phyloP scores from a whole-genome alignment of 2,329 filamentous ascomycete genomes.

The Fusarium sp. region DNA sequence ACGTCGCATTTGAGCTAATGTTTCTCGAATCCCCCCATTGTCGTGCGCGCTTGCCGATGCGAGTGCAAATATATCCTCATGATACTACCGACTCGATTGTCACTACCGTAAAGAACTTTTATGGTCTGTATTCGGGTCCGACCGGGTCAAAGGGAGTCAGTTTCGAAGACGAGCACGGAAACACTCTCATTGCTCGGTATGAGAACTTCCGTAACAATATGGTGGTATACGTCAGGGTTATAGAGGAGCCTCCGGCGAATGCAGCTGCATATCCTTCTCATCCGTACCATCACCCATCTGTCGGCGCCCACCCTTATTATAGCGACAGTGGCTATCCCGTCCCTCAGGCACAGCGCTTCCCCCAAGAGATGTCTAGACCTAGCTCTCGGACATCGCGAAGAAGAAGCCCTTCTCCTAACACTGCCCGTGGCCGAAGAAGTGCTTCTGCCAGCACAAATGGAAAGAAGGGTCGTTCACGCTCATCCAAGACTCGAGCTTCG shows the following conservation, averaged over 20 bases:
- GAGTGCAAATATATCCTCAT: constrained; percentile 92
- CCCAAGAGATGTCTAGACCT: constrained; percentile 74
- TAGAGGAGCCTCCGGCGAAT: constrained; percentile 68
- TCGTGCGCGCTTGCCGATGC: constrained; percentile 83
- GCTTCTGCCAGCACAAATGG: constrained; percentile 72
- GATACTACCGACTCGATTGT: constrained; percentile 98
- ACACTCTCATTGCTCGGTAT: constrained; percentile 93
- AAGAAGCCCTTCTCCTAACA: constrained; percentile 82
- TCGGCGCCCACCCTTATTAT: constrained; percentile 65
- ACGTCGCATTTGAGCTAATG: constrained; percentile 83
- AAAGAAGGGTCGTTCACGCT: constrained; percentile 78
- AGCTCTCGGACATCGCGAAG: constrained; percentile 78
- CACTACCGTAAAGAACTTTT: constrained; percentile 98
- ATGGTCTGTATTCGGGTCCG: constrained; percentile 87
- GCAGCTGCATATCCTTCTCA: constrained; percentile 65
- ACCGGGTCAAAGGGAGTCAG: constrained; percentile 83
- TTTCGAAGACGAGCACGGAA: constrained; percentile 92
- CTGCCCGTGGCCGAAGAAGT: constrained; percentile 79
- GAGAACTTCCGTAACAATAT: constrained; percentile 96
- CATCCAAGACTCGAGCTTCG: constrained; percentile 74
- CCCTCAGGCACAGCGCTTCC: constrained; percentile 64
- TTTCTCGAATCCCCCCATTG: constrained; percentile 76
- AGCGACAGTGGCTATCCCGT: constrained; percentile 66
- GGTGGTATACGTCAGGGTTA: constrained; percentile 91
- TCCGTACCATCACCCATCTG: constrained; percentile 64